Evolutionary conservation across 148 eudicot species (phyloP).

Genomic region (Pharnaceum exiguum): DNA sequence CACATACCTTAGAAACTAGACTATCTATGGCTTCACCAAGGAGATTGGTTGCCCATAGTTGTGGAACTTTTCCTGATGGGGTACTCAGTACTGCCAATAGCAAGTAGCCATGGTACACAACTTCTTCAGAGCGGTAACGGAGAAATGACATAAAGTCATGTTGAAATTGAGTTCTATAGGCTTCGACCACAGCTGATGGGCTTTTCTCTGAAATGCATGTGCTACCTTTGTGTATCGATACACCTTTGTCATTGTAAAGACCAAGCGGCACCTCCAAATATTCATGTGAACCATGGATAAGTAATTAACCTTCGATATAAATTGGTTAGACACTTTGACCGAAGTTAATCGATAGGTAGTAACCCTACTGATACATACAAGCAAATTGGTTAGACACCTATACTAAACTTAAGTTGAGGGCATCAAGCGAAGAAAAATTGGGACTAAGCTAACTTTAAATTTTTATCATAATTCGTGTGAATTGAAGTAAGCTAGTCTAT

Average conservation of each 20-base stretch:
- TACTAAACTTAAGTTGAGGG: too few relatives aligned
- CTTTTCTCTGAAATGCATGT: slow-evolving; percentile 33
- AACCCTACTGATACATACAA: neutral
- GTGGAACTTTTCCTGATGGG: neutral
- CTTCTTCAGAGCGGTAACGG: slow-evolving; percentile 33
- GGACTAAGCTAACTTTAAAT: too few relatives aligned
- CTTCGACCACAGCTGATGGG: slow-evolving; percentile 21
- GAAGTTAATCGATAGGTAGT: too few relatives aligned
- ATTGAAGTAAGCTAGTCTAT: too few relatives aligned
- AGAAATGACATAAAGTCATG: slow-evolving; percentile 32
- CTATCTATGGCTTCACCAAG: slow-evolving; percentile 5
- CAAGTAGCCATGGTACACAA: slow-evolving; percentile 17
- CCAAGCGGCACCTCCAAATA: slow-evolving; percentile 29
- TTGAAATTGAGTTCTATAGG: slow-evolving; percentile 32
- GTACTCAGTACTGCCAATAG: neutral
- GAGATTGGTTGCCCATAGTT: neutral
- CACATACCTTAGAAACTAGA: slow-evolving; percentile 4
- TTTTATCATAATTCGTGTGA: too few relatives aligned
- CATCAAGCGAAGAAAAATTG: too few relatives aligned
- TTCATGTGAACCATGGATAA: too few relatives aligned
- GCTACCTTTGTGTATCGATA: slow-evolving; percentile 32
- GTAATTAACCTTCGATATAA: too few relatives aligned
- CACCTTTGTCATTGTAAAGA: slow-evolving; percentile 18
- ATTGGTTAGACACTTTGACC: too few relatives aligned
- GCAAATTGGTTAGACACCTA: neutral